Conservation (phyloP, 1,284 basidiomycete species). For the Schizophyllum commune region DNA sequence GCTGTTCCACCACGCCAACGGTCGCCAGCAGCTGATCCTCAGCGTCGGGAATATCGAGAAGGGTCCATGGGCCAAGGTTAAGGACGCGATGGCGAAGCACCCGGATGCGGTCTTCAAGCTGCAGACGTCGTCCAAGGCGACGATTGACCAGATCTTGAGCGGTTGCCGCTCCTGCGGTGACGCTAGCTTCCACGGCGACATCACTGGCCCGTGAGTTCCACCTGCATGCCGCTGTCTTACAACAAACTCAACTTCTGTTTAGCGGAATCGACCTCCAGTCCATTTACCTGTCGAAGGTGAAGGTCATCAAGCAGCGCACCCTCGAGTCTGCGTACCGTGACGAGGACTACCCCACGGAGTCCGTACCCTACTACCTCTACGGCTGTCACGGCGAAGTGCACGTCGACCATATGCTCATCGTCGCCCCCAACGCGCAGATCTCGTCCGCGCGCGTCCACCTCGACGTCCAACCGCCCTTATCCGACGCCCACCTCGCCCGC, state of each 20-base stretch:
- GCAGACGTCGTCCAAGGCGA: neutral
- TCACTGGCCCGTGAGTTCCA: neutral
- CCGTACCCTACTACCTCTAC: slow-evolving; percentile 37
- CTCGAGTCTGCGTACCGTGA: neutral
- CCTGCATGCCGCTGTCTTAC: neutral
- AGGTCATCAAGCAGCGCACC: slow-evolving; percentile 5
- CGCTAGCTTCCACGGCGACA: neutral
- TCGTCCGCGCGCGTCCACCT: slow-evolving; percentile 22
- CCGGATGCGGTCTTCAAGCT: slow-evolving; percentile 12
- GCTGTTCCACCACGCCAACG: slow-evolving; percentile 30
- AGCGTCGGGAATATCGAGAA: slow-evolving; percentile 20
- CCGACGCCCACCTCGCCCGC: slow-evolving; percentile 13
- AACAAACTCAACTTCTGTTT: neutral
- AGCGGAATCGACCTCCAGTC: neutral
- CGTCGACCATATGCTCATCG: slow-evolving; percentile 32
- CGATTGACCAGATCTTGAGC: slow-evolving; percentile 14
- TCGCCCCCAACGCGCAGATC: slow-evolving; percentile 33
- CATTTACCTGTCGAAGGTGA: slow-evolving; percentile 5
- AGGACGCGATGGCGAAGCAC: slow-evolving; percentile 15
- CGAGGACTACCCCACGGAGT: slow-evolving; percentile 19
- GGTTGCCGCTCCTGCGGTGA: neutral
- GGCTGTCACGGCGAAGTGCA: slow-evolving; percentile 25
- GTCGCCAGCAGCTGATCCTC: slow-evolving; percentile 31
- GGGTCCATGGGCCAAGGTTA: slow-evolving; percentile 11
- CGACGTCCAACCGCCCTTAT: slow-evolving; percentile 10